Evolutionary conservation across 2,329 filamentous ascomycete species (phyloP).

Genomic region (Fusarium denticulatum): DNA sequence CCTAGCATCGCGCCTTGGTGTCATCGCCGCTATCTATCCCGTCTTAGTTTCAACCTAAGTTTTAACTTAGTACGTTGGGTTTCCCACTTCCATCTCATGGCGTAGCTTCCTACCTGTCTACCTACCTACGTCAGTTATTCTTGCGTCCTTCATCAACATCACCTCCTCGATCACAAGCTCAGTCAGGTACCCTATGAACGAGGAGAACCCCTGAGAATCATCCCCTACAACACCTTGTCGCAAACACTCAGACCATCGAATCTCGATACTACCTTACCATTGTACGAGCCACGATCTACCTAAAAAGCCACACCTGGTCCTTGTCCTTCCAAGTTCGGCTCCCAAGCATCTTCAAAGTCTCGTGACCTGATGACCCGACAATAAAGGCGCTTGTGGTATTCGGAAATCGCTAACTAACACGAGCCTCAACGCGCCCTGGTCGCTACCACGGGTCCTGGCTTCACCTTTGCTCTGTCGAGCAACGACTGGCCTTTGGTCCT

Average conservation of each 20-base stretch:
- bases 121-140: constrained; percentile 13
- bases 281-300: constrained; percentile 14
- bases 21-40: constrained; percentile 27
- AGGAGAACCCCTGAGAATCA: neutral
- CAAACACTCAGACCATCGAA: neutral
- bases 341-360: constrained; percentile 23
- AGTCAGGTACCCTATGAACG: neutral
- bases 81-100: constrained; percentile 30
- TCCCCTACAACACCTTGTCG: neutral
- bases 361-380: constrained; percentile 26
- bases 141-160: constrained; percentile 29
- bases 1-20: constrained; percentile 33
- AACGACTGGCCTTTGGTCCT: constrained; percentile 29
- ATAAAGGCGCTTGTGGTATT: constrained; percentile 18
- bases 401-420: constrained; percentile 31
- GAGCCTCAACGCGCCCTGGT: constrained; percentile 33
- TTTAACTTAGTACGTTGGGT: neutral
- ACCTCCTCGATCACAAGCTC: constrained; percentile 3
- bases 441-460: constrained; percentile 14
- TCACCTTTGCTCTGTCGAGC: constrained; percentile 17
- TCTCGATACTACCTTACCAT: constrained; percentile 3
- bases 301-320: constrained; percentile 24
- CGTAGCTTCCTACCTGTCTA: neutral
- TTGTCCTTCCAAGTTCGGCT: constrained; percentile 27
- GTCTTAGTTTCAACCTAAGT: constrained; percentile 24